phyloP scores from a whole-genome alignment of 805 yeast species.

The Ogataea paraovalis region DNA sequence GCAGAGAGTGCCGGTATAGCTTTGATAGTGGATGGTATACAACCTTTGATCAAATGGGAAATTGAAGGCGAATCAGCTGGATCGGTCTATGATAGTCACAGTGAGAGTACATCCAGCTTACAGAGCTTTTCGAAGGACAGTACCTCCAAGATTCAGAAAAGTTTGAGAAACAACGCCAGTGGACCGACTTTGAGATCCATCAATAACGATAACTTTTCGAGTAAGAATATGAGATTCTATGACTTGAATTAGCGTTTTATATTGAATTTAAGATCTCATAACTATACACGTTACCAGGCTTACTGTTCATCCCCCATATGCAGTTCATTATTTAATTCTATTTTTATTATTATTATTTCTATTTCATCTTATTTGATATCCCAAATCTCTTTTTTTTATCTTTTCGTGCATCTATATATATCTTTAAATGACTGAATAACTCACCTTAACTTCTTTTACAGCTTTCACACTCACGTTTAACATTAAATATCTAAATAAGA shows the following conservation, averaged over 20 bases:
- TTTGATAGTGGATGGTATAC: slow-evolving; percentile 62
- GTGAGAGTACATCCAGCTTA: background rate
- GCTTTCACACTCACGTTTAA: too few species aligned
- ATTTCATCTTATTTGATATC: too few species aligned
- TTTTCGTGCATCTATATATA: too few species aligned
- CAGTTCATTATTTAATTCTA: too few species aligned
- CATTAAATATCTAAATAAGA: too few species aligned
- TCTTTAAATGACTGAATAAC: too few species aligned
- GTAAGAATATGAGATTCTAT: slow-evolving; percentile 25
- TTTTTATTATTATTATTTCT: too few species aligned
- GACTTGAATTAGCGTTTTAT: slow-evolving; percentile 24
- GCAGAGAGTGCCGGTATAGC: slow-evolving; percentile 54
- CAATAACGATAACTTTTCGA: slow-evolving; percentile 25
- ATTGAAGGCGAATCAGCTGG: slow-evolving; percentile 6
- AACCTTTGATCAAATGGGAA: slow-evolving; percentile 31
- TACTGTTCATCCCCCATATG: too few species aligned
- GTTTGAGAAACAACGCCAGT: slow-evolving; percentile 8
- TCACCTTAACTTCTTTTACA: too few species aligned
- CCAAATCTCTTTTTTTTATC: too few species aligned
- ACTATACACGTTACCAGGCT: too few species aligned
- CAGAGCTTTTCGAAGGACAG: slow-evolving; percentile 1
- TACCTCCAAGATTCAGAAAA: slow-evolving; percentile 11
- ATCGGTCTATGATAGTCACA: slow-evolving; percentile 1
- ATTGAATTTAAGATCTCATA: too few species aligned
- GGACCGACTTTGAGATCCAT: slow-evolving; percentile 28